phyloP scores from a whole-genome alignment of 306 rosid species.

The Vigna reflexopilosa region DNA sequence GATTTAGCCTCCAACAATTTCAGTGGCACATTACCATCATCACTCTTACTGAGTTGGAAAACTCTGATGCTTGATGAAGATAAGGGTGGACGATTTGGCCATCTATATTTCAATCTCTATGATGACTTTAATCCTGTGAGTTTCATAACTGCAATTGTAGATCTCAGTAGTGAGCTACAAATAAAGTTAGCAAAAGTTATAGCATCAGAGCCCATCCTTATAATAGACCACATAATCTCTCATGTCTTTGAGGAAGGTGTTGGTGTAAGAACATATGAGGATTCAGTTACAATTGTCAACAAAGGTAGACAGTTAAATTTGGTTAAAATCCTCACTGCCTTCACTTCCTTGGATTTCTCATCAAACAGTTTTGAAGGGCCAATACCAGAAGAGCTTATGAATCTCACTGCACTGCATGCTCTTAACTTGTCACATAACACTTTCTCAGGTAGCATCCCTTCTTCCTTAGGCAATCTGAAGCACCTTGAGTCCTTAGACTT shows the following conservation, averaged over 20 bases:
- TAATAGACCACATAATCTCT: not conserved
- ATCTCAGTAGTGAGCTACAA: not conserved
- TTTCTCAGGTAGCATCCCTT: slow-evolving; percentile 10
- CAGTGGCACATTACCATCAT: slow-evolving; percentile 21
- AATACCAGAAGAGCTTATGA: slow-evolving; percentile 23
- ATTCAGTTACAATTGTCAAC: slow-evolving; percentile 21
- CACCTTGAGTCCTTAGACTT: slow-evolving; percentile 22
- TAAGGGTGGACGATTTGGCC: not conserved
- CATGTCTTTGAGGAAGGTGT: slow-evolving; percentile 1
- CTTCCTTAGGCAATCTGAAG: slow-evolving; percentile 11
- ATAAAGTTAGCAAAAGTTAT: not conserved
- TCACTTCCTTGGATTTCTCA: slow-evolving; percentile 33
- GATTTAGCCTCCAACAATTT: slow-evolving; percentile 37
- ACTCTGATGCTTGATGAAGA: slow-evolving; percentile 12
- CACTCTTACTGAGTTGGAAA: slow-evolving; percentile 12
- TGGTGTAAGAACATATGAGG: slow-evolving; percentile 1
- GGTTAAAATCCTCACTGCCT: slow-evolving; percentile 9
- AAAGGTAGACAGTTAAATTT: slow-evolving; percentile 13
- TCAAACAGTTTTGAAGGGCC: slow-evolving; percentile 11
- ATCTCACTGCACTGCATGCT: slow-evolving; percentile 6
- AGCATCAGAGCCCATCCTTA: not conserved
- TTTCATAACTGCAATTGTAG: not conserved
- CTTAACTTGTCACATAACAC: slow-evolving; percentile 10
- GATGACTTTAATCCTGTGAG: slow-evolving; percentile 7
- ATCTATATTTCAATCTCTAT: slow-evolving; percentile 5